Base-by-base conservation (phyloP, 2,329 filamentous ascomycete genomes). In the Graphiopsis chlorocephala region DNA sequence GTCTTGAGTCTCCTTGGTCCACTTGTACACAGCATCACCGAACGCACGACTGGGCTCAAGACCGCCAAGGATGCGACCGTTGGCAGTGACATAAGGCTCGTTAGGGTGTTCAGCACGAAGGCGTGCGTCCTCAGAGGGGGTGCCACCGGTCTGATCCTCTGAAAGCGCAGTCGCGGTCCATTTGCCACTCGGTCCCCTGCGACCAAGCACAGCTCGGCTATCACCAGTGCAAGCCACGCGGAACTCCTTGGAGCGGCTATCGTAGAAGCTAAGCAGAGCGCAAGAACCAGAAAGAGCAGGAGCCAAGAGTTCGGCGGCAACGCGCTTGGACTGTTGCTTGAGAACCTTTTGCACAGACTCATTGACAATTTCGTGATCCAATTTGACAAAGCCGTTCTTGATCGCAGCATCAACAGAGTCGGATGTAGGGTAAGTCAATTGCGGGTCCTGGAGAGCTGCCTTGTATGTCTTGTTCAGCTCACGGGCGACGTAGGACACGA, bases 281-380 rank as follows among this genome's bases (percentile, higher is more conserved):
- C 95, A 99, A 1, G 96, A 98, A n/a, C 95, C 95, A 2, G 95
- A 97, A 26, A 98, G 83, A 7, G 95, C 96, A 10, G 95, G 95
- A 11, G 93, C 93, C 15, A 99, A 86, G 7, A 96, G 84, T 78
- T 98, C 93, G 4, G 95, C 94, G 2, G 94, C 95, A 20, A 92
- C 88, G n/a, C 89, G 85, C 79, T 96, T 96, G 29, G 92, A 95
- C 70, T 93, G 91, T 17, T 90, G 88, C 75, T 96, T 93, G 71
- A 96, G 84, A 14, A 97, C 92, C 78, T 94, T 96, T 71, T 95
- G 87, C 38, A 97, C 94, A 67, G 92, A 96, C 75, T 93, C 90
- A 78, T 98, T 87, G 10, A 96, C 92, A 73, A 99, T 99, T 75
- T 98, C 95, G 72, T 98, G 82, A 76, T 99, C 95, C 3, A 99